phyloP scores from a whole-genome alignment of 2,329 filamentous ascomycete genomes.

The Shiraia bambusicola region DNA sequence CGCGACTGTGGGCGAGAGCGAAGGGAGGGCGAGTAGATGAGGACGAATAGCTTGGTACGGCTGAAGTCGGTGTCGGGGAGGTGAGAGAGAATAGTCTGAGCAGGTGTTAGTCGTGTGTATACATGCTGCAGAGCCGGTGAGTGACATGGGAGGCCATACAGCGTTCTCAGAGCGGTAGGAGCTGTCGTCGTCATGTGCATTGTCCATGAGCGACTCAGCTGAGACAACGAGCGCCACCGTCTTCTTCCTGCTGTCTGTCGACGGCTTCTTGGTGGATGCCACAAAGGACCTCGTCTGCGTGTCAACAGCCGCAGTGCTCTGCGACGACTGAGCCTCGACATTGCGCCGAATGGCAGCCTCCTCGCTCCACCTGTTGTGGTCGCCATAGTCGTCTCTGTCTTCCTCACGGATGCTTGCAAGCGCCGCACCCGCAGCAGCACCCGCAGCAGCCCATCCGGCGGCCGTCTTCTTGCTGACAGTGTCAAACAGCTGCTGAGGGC shows the following conservation, averaged over 20 bases:
- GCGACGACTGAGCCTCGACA: constrained; percentile 40
- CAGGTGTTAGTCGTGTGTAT: constrained; percentile 22
- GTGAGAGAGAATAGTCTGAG: constrained; percentile 73
- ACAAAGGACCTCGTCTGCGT: constrained; percentile 38
- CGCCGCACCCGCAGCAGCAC: constrained; percentile 78
- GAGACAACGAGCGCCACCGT: constrained; percentile 88
- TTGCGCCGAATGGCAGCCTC: constrained; percentile 70
- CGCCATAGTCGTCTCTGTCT: constrained; percentile 74
- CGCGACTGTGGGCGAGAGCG: constrained; percentile 59
- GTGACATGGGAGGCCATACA: constrained; percentile 62
- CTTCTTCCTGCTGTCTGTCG: constrained; percentile 51
- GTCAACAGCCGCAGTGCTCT: constrained; percentile 38
- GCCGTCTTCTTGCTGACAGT: constrained; percentile 78
- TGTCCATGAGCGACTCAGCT: constrained; percentile 65
- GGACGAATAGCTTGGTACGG: constrained; percentile 75
- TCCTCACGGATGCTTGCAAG: constrained; percentile 83
- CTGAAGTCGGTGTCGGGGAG: constrained; percentile 77
- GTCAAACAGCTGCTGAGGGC: constrained; percentile 85
- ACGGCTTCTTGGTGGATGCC: constrained; percentile 28
- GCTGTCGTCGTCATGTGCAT: constrained; percentile 57
- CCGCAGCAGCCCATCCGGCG: constrained; percentile 79
- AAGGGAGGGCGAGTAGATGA: constrained; percentile 83
- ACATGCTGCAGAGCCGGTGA: neutral
- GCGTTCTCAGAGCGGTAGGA: constrained; percentile 71
- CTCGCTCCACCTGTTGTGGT: constrained; percentile 90